A percentile compares a stretch with the other conserved stretches of the same genome.
These are phyloP conservation scores for Corynespora cassiicola DNA, from an alignment of 2,329 filamentous ascomycete genomes.

Conservation along the genomic window DNA sequence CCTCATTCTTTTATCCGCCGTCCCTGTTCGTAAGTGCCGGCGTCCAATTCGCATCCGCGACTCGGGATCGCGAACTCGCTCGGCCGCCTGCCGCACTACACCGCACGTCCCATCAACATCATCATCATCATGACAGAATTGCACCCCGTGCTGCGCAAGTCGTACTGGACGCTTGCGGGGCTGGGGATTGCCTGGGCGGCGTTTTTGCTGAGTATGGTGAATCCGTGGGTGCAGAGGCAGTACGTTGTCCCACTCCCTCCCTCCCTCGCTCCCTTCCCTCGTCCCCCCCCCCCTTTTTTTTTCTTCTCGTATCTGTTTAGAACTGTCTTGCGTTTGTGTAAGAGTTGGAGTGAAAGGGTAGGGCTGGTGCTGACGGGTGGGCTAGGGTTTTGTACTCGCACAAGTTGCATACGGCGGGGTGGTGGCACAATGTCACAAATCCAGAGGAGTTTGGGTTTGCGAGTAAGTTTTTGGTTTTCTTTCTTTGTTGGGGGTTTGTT, in stretches of 20 bases:
- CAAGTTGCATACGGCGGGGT: slow-evolving; percentile 74
- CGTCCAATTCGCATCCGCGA: no score
- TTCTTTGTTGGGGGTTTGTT: not conserved
- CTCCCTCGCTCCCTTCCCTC: no score
- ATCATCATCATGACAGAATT: slow-evolving; percentile 41
- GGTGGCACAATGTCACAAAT: slow-evolving; percentile 74
- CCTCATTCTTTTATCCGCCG: no score
- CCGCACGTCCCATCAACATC: no score
- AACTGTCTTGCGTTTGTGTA: no score
- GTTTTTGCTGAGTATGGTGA: slow-evolving; percentile 70
- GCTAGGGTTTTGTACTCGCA: slow-evolving; percentile 84
- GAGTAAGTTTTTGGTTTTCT: slow-evolving; percentile 56
- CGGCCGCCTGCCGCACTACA: no score
- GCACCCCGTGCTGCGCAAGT: slow-evolving; percentile 38
- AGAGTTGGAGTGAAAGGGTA: no score
- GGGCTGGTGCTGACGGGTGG: no score
- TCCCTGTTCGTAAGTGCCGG: no score
- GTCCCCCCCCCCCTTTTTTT: no score
- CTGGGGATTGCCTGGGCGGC: slow-evolving; percentile 70
- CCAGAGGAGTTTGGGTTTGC: slow-evolving; percentile 88
- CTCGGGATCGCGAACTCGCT: no score
- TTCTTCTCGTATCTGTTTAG: no score
- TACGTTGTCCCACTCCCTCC: slow-evolving; percentile 55
- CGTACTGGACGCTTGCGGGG: slow-evolving; percentile 49
- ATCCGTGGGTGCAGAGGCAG: slow-evolving; percentile 80